A percentile compares a stretch with the other conserved stretches of the same genome.
phyloP scores from a whole-genome alignment of 1,284 basidiomycete species.

The Takashimella tepidaria region DNA sequence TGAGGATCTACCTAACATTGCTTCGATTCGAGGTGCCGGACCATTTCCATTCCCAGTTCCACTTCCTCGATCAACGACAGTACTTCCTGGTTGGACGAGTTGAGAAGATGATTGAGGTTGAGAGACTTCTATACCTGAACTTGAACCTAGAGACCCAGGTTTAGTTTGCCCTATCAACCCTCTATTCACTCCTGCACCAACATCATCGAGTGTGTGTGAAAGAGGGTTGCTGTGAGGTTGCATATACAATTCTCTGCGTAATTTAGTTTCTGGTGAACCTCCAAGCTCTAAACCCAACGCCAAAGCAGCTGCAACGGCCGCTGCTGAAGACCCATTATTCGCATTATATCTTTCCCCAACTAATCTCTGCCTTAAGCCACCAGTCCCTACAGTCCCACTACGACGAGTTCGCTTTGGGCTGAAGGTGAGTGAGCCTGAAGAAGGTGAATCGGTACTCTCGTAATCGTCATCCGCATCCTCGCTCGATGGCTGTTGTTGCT shows the following conservation, averaged over 20 bases:
- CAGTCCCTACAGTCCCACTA: neutral
- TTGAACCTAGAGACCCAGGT: neutral
- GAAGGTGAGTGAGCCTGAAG: conserved; percentile 35
- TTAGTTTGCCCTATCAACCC: neutral
- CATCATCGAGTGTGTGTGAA: no score
- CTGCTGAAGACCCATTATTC: no score
- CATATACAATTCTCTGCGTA: neutral
- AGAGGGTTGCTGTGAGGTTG: no score
- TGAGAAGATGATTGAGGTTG: neutral
- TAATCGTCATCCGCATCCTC: conserved; percentile 44
- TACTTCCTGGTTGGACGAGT: neutral
- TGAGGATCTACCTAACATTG: conserved; percentile 23
- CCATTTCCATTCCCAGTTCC: no score
- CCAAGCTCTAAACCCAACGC: neutral
- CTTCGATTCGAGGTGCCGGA: conserved; percentile 21
- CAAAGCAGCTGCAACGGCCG: neutral
- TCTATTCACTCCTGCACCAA: neutral
- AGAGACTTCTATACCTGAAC: neutral
- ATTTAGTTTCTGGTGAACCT: neutral
- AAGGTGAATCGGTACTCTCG: conserved; percentile 32
- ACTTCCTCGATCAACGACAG: no score
- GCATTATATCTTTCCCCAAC: neutral
- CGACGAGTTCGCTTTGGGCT: conserved; percentile 23
- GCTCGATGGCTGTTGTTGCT: conserved; percentile 7
- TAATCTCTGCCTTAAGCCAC: neutral